phyloP scores from a whole-genome alignment of 73 alveolate genomes.

The Symbiodinium natans region DNA sequence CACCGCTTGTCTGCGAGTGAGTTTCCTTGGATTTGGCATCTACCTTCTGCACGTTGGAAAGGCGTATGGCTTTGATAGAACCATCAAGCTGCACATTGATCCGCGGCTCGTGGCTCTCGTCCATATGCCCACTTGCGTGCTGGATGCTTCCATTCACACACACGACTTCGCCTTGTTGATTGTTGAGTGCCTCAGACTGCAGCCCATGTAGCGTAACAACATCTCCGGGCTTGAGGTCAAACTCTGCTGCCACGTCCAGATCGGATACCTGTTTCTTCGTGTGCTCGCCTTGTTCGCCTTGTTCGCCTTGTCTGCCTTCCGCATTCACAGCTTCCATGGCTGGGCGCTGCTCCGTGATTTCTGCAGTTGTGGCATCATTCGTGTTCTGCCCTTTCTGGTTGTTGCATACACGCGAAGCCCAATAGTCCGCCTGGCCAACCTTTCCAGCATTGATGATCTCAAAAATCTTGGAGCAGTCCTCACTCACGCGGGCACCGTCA shows the following conservation, averaged over 20 bases:
- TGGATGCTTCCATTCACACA: neutral
- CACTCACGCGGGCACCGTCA: neutral
- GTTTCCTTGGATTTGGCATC: no score
- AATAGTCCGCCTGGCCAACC: constrained; percentile 11
- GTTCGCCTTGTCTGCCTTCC: neutral
- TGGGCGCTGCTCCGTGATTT: neutral
- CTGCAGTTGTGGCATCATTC: neutral
- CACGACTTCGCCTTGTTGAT: constrained; percentile 13
- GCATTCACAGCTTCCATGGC: neutral
- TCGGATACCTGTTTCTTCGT: neutral
- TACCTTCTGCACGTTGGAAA: neutral
- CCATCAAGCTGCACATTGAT: constrained; percentile 12
- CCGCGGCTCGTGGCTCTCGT: neutral
- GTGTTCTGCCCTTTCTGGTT: neutral
- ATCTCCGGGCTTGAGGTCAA: neutral
- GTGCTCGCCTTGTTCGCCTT: neutral
- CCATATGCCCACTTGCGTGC: neutral
- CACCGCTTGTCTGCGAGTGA: neutral
- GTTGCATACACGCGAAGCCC: constrained; percentile 21
- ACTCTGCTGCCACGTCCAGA: neutral
- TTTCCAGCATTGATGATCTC: constrained; percentile 18
- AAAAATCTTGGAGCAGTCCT: neutral
- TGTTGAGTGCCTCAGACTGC: constrained; percentile 8
- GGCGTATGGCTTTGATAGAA: neutral
- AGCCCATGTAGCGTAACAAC: constrained; percentile 7